phyloP scores from a whole-genome alignment of 148 eudicot species.

The Arctostaphylos glauca region DNA sequence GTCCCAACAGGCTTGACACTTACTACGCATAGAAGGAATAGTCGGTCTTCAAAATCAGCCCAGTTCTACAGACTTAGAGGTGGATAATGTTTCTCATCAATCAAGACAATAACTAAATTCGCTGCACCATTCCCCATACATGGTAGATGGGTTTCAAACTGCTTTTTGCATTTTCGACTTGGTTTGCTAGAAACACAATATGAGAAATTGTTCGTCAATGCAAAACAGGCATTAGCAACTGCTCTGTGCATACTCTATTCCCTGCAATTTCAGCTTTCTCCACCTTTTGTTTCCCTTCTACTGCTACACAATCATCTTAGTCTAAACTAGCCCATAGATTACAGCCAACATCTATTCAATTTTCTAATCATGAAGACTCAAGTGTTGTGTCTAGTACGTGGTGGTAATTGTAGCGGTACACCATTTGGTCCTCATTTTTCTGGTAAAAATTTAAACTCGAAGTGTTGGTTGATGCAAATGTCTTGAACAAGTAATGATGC shows the following conservation, averaged over 20 bases:
- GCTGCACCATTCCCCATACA: not conserved
- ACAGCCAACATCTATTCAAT: not conserved
- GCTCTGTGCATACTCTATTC: not conserved
- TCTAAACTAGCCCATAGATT: not conserved
- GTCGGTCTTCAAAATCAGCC: not conserved
- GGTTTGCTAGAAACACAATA: not conserved
- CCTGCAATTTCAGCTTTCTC: not conserved
- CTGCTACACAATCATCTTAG: not conserved
- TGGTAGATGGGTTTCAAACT: not conserved
- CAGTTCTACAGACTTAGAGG: not conserved
- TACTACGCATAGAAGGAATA: not conserved
- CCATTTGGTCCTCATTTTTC: not conserved
- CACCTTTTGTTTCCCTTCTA: not conserved
- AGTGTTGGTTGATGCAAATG: not conserved
- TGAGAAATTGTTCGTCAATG: not conserved
- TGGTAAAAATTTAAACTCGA: not conserved
- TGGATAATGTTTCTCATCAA: not conserved
- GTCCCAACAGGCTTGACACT: not conserved
- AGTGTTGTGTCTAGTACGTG: not conserved
- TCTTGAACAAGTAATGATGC: not conserved
- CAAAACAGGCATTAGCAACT: not conserved
- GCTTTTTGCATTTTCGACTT: not conserved
- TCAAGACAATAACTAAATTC: not conserved
- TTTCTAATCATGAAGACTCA: not conserved
- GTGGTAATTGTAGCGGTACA: not conserved